phyloP scores from a whole-genome alignment of 2,329 filamentous ascomycete species.

The Talaromyces sp. region DNA sequence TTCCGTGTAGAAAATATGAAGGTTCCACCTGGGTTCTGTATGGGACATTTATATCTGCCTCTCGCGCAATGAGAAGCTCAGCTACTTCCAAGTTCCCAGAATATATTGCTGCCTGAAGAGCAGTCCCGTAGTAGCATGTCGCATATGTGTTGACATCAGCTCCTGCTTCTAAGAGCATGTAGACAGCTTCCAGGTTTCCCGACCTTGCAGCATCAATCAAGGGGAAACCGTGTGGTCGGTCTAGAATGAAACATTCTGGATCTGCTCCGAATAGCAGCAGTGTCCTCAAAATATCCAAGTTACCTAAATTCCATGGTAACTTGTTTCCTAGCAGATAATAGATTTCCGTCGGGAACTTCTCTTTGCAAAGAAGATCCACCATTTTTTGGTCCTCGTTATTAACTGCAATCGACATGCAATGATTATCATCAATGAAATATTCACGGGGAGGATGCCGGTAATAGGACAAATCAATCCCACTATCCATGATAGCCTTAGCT shows the following conservation, averaged over 20 bases:
- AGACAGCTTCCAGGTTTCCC: not conserved
- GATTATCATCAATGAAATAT: not conserved
- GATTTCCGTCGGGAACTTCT: not conserved
- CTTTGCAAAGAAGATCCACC: not conserved
- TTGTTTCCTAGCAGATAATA: rapidly evolving
- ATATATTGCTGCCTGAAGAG: not conserved
- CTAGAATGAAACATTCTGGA: not conserved
- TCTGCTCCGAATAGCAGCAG: not conserved
- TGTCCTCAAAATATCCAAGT: not conserved
- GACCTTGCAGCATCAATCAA: not conserved
- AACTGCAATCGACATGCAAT: not conserved
- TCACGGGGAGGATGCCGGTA: not conserved
- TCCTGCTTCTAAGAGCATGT: not conserved
- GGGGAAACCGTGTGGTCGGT: not conserved
- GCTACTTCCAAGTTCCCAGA: not conserved
- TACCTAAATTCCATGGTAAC: not conserved
- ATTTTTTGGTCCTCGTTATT: not conserved
- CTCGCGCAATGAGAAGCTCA: not conserved
- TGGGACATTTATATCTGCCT: not conserved
- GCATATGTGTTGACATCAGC: not conserved
- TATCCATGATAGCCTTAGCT: not conserved
- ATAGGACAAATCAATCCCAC: not conserved
- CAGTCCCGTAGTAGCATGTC: not conserved
- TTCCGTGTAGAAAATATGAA: not conserved
- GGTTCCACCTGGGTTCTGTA: not conserved